Conservation (phyloP, 371 early-diverging fungal species). For the Mucor velutinosus region DNA sequence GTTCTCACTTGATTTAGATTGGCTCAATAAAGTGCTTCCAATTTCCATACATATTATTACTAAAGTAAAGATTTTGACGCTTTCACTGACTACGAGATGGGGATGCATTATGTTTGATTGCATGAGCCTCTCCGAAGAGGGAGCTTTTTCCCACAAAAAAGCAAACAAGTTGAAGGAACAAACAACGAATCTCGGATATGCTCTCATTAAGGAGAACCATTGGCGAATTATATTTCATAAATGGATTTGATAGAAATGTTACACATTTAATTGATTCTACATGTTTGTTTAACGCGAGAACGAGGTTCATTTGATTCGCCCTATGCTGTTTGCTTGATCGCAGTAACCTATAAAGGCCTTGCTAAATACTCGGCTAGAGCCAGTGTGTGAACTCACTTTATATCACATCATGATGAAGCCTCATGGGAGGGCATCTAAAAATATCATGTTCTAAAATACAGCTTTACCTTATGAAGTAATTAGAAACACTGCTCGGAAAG, state of each 20-base stretch:
- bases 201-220: neutral
- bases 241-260: neutral
- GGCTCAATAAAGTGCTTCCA: too few relatives aligned
- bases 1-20: too few relatives aligned
- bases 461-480: neutral
- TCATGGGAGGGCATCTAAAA: neutral
- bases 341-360: neutral
- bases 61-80: too few relatives aligned
- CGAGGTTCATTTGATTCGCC: neutral
- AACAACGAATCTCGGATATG: neutral
- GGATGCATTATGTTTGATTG: too few relatives aligned
- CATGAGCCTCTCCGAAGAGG: too few relatives aligned
- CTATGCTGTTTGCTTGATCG: neutral
- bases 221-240: neutral
- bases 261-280: neutral
- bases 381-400: neutral
- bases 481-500: slow-evolving; percentile 1
- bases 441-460: neutral
- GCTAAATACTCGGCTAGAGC: neutral
- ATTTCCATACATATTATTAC: too few relatives aligned
- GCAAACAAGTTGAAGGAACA: neutral
- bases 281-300: neutral
- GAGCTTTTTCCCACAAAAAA: too few relatives aligned
- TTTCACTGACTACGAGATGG: too few relatives aligned
- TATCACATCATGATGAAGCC: too few relatives aligned